Percentiles rank a stretch among this genome's conserved stretches.
Evolutionary conservation across 31 red algal genomes (phyloP).

Genomic region (Odonthalia washingtoniensis): DNA sequence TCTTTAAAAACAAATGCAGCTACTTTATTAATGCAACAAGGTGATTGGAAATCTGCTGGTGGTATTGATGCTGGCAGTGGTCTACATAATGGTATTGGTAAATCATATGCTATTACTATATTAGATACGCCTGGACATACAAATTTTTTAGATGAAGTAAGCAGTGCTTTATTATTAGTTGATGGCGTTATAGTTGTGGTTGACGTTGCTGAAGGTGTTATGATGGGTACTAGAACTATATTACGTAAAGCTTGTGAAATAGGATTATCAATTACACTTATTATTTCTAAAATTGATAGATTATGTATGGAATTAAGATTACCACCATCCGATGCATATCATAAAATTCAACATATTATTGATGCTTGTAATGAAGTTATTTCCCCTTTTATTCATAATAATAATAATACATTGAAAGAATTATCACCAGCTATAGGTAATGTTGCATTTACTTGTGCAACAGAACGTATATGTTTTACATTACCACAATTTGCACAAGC

Average conservation of each 20-base stretch:
- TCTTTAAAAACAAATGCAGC: conserved; percentile 74
- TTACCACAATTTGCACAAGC: conserved; percentile 71
- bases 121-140: conserved; percentile 95
- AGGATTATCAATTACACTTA: conserved; percentile 77
- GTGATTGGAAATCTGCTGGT: too few species aligned
- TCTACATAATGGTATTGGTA: conserved; percentile 39
- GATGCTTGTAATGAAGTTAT: conserved; percentile 78
- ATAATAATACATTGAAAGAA: neutral
- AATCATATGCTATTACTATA: conserved; percentile 73
- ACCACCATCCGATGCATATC: conserved; percentile 88
- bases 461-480: conserved; percentile 79
- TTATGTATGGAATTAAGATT: conserved; percentile 87
- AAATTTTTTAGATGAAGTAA: conserved; percentile 88
- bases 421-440: conserved; percentile 79
- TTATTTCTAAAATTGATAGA: conserved; percentile 94
- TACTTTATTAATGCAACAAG: conserved; percentile 68
- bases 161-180: conserved; percentile 70
- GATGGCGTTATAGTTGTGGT: conserved; percentile 94
- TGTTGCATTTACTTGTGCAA: conserved; percentile 84
- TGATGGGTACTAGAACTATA: conserved; percentile 84
- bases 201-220: conserved; percentile 92
- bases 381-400: conserved; percentile 27
- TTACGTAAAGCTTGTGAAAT: conserved; percentile 56
- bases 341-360: conserved; percentile 89
- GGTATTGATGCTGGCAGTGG: too few species aligned